These are phyloP conservation scores for Ophiostoma himal-ulmi DNA, from an alignment of 2,329 filamentous ascomycete genomes.

Conservation along the genomic window DNA sequence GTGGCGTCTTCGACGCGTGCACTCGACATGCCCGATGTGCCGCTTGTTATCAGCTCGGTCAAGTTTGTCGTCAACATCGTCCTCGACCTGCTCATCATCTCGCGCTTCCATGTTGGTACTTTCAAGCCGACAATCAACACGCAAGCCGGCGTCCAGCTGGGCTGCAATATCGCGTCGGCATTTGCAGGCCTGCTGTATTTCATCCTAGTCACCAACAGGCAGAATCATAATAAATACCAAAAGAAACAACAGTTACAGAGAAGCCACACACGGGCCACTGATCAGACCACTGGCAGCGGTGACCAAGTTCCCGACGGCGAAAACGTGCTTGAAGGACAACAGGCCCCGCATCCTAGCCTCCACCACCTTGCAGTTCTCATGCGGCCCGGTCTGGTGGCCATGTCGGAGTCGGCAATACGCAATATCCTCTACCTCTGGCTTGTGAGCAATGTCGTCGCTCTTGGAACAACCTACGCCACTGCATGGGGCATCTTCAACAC, in stretches of 20 bases:
- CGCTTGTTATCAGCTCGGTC: conserved; percentile 56
- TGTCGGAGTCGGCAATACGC: conserved; percentile 59
- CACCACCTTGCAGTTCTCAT: conserved; percentile 45
- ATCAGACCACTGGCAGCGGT: not conserved
- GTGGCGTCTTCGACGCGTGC: conserved; percentile 57
- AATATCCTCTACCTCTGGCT: conserved; percentile 69
- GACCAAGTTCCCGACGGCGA: not conserved
- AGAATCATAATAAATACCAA: not conserved
- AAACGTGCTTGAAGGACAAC: not conserved
- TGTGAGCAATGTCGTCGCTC: conserved; percentile 55
- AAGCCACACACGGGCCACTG: no score
- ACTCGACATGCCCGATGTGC: conserved; percentile 63
- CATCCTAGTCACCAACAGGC: conserved; percentile 31
- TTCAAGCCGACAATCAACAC: conserved; percentile 54
- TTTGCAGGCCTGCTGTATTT: conserved; percentile 56
- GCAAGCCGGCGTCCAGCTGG: conserved; percentile 58
- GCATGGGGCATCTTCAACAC: conserved; percentile 71
- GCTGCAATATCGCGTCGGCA: conserved; percentile 53
- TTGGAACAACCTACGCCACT: conserved; percentile 61
- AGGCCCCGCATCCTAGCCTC: conserved; percentile 34
- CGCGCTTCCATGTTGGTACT: conserved; percentile 54
- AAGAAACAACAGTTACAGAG: no score
- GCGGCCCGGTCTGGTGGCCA: conserved; percentile 53
- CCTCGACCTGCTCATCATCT: conserved; percentile 61
- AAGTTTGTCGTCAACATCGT: conserved; percentile 63